phyloP scores from a whole-genome alignment of 352 stramenopile species.

The Phytophthora multivora region DNA sequence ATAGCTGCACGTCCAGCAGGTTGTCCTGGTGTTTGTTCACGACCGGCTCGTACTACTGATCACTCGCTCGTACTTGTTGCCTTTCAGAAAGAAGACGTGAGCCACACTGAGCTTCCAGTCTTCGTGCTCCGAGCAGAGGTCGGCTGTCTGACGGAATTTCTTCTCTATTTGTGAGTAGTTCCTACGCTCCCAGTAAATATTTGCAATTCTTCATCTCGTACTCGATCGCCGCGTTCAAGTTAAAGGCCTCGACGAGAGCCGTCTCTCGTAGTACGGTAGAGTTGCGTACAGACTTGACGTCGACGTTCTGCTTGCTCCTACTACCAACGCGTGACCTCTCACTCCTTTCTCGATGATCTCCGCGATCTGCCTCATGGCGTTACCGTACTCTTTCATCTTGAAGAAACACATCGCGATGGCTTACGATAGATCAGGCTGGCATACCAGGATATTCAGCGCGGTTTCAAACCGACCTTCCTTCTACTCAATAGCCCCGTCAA shows the following conservation, averaged over 20 bases:
- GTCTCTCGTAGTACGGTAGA: conserved; percentile 92
- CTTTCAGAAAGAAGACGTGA: conserved; percentile 96
- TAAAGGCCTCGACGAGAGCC: conserved; percentile 94
- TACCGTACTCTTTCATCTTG: conserved; percentile 91
- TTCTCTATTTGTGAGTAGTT: conserved; percentile 97
- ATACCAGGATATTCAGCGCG: conserved; percentile 92
- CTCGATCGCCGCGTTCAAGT: conserved; percentile 96
- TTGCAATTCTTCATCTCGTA: conserved; percentile 95
- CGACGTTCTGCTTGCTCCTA: conserved; percentile 89
- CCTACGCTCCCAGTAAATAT: conserved; percentile 96
- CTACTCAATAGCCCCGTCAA: conserved; percentile 84
- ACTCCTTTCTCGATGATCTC: conserved; percentile 95
- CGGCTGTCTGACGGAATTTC: conserved; percentile 93
- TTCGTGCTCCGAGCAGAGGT: conserved; percentile 96
- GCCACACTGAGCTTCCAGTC: conserved; percentile 97
- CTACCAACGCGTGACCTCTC: conserved; percentile 91
- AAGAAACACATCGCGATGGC: conserved; percentile 97
- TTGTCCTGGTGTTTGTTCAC: conserved; percentile 92
- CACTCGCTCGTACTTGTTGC: conserved; percentile 88
- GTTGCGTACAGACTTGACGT: conserved; percentile 92
- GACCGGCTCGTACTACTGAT: conserved; percentile 97
- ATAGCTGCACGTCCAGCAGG: conserved; percentile 95
- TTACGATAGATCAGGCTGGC: conserved; percentile 93
- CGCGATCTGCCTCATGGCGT: conserved; percentile 91
- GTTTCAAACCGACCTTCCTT: conserved; percentile 90